phyloP scores from a whole-genome alignment of 1,284 basidiomycete species.

The Cystobasidium slooffiae region DNA sequence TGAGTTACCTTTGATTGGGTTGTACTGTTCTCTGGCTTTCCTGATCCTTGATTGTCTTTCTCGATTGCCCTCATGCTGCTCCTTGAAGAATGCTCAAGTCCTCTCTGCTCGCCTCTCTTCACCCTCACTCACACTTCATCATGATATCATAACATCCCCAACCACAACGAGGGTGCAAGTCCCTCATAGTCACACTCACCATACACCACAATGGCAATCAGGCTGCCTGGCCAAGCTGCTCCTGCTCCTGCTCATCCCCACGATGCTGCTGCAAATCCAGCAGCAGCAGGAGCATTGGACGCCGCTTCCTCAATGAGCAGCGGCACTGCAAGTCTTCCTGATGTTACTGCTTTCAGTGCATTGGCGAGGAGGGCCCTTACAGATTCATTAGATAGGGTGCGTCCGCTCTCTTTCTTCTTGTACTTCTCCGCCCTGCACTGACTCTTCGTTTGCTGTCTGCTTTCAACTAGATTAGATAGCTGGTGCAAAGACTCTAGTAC shows the following conservation, averaged over 20 bases:
- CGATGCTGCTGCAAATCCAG: constrained; percentile 13
- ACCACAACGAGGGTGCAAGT: not conserved
- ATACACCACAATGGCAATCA: constrained; percentile 10
- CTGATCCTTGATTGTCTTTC: too few relatives aligned
- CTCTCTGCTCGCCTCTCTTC: too few relatives aligned
- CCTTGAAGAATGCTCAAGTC: too few relatives aligned
- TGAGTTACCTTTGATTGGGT: too few relatives aligned
- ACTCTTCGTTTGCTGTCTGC: not conserved
- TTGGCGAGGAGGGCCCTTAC: constrained; percentile 29
- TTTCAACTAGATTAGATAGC: constrained; percentile 69
- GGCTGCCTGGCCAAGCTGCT: constrained; percentile 19
- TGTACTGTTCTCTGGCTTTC: too few relatives aligned
- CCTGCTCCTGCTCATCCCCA: not conserved
- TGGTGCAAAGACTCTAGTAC: constrained; percentile 92
- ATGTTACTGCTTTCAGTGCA: constrained; percentile 40
- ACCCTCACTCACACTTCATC: too few relatives aligned
- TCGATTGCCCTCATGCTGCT: too few relatives aligned
- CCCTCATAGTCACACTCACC: too few relatives aligned
- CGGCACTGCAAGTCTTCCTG: constrained; percentile 25
- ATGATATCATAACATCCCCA: too few relatives aligned
- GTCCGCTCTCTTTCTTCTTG: not conserved
- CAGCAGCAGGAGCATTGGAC: not conserved
- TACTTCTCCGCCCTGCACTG: not conserved
- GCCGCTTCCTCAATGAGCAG: constrained; percentile 29
- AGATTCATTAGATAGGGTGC: constrained; percentile 40